phyloP scores from a whole-genome alignment of 169 alveolate species.

The Eimeria sp. region DNA sequence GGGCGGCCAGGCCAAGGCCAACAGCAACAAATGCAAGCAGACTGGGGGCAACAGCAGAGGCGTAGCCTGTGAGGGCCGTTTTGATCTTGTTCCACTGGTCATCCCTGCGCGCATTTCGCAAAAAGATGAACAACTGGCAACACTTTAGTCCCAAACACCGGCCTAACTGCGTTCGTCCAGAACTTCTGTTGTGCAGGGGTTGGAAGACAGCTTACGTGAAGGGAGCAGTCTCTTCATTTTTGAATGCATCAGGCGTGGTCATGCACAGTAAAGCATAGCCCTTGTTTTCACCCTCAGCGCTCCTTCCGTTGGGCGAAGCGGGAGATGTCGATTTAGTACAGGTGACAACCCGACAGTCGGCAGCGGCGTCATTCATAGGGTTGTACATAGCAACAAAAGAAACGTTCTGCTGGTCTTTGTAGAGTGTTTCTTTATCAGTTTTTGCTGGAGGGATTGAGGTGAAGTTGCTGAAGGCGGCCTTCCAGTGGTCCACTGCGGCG shows the following conservation, averaged over 20 bases:
- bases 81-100: background rate
- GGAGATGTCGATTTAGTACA: background rate
- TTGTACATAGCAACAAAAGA: slow-evolving; percentile 12
- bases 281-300: background rate
- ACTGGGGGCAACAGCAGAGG: background rate
- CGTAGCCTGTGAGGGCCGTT: background rate
- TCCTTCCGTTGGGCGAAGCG: too few species aligned
- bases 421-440: background rate
- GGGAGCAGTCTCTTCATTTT: background rate
- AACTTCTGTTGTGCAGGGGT: background rate
- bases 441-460: background rate
- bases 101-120: background rate
- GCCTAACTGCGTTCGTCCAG: background rate
- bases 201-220: background rate
- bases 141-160: too few species aligned
- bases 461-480: background rate
- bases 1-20: background rate
- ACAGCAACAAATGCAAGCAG: background rate
- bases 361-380: background rate
- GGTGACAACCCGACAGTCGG: background rate
- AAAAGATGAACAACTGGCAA: background rate
- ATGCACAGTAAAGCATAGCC: background rate
- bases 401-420: background rate
- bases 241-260: background rate
- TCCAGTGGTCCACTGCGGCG: background rate